A percentile compares a stretch with the other conserved stretches of the same genome.
Evolutionary conservation across 2,329 filamentous ascomycete species (phyloP).

Genomic region (Cordyceps sp.): DNA sequence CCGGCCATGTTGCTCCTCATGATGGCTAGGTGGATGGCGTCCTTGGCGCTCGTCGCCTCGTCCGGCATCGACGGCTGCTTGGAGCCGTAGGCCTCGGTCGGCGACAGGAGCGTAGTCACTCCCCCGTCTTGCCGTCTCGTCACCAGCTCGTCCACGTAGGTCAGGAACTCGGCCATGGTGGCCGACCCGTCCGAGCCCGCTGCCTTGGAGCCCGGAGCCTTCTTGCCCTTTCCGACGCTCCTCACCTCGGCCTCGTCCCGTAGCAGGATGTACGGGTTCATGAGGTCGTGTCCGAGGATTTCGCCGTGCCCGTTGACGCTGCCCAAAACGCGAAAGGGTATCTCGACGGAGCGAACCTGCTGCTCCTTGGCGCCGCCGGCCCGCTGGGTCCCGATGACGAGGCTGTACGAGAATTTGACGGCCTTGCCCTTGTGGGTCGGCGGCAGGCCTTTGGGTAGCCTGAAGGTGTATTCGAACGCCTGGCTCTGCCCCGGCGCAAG

Average conservation of each 20-base stretch:
- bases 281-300: conserved; percentile 81
- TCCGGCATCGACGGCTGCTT: conserved; percentile 39
- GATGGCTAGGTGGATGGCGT: conserved; percentile 83
- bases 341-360: conserved; percentile 76
- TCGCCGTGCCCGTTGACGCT: conserved; percentile 83
- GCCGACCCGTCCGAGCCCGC: conserved; percentile 14
- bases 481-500: conserved; percentile 78
- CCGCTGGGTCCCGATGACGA: conserved; percentile 83
- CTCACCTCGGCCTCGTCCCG: conserved; percentile 62
- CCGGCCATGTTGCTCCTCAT: conserved; percentile 58
- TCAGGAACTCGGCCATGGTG: conserved; percentile 50
- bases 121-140: conserved; percentile 36
- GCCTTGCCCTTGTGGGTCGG: conserved; percentile 82
- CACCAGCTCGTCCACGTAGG: conserved; percentile 63
- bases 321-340: conserved; percentile 84
- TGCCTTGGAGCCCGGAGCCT: conserved; percentile 11
- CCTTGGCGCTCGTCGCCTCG: conserved; percentile 50
- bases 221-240: conserved; percentile 15
- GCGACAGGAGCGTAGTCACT: conserved; percentile 50
- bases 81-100: conserved; percentile 41
- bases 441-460: conserved; percentile 73
- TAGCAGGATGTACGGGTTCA: conserved; percentile 82
- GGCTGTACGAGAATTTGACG: conserved; percentile 82
- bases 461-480: conserved; percentile 75
- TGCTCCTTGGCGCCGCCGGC: conserved; percentile 63